Base-by-base conservation (phyloP, 108 stramenopile species). In the Skeletonema marinoi region DNA sequence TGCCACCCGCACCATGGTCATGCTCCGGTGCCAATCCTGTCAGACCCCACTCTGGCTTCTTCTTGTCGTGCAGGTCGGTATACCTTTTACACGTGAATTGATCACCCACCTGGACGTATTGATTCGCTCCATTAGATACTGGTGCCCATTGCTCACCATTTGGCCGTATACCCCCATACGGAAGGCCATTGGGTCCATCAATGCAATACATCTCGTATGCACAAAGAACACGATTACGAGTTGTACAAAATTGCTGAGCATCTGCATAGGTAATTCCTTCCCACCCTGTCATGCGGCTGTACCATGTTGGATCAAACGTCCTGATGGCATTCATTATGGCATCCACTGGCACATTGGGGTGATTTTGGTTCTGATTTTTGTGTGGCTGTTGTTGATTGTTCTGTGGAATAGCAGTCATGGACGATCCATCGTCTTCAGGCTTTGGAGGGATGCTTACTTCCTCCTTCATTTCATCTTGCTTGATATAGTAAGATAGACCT, bases 1-100 rank as follows among this genome's bases (percentile, higher is more conserved):
- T 80, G 17, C 78, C 78, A 16, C 78, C 78, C 1, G 78, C 78
- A 14, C 78, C 78, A 36, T 79, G 78, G n/a, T 71, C 78, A 60
- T 79, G 67, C 7, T 79, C 71, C 6, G 50, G 50, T 51, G 50
- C 50, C 50, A 19, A 4, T 19, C 50, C 73, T 60, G 74, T 73
- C 25, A 75, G 66, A 48, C 74, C 74, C 32, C 74, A 65, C 80
- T 74, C 74, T 42, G 72, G 70, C 35, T 81, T 74, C 29, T 65
- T 74, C 21, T 75, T 75, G 9, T 60, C 33, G 42, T 68, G 68
- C 3, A 60, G 51, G 19, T 74, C 80, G 14, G 50, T 51, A 51
- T 51, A 51, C 50, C 50, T 1, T n/a, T 19, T 51, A n/a, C 50
- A 51, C 5, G 50, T 19, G 7, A 51, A 51, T 17, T 51, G 50